These are phyloP conservation scores for Curvularia lunata DNA, from an alignment of 2,329 filamentous ascomycete genomes.

Conservation along the genomic window DNA sequence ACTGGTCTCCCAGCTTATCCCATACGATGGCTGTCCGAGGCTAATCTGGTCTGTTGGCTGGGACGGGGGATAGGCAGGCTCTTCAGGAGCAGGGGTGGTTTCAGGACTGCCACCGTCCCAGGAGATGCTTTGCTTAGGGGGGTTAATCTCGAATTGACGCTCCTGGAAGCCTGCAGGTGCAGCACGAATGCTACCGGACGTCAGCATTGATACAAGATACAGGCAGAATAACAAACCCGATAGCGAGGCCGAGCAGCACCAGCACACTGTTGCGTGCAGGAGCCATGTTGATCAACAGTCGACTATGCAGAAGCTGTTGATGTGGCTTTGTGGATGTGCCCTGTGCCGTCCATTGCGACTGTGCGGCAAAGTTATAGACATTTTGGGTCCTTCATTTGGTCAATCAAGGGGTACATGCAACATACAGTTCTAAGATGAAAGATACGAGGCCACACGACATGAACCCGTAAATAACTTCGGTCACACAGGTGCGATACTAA, in stretches of 20 bases:
- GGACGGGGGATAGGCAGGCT: constrained; percentile 13
- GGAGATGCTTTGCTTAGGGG: constrained; percentile 28
- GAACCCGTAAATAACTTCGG: constrained; percentile 20
- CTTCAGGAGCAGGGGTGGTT: constrained; percentile 15
- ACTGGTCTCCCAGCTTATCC: constrained; percentile 11
- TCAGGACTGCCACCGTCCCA: constrained; percentile 22
- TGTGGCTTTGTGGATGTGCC: constrained; percentile 14
- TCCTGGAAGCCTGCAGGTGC: constrained; percentile 27
- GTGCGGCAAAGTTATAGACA: constrained; percentile 35
- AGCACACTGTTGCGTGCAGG: constrained; percentile 33
- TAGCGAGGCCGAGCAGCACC: constrained; percentile 35
- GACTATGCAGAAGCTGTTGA: constrained; percentile 4
- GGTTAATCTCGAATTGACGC: constrained; percentile 24
- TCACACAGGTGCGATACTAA: constrained; percentile 31
- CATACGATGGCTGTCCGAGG: constrained; percentile 11
- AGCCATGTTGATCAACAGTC: constrained; percentile 26
- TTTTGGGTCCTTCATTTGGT: constrained; percentile 19
- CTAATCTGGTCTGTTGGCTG: constrained; percentile 16
- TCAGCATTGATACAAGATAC: constrained; percentile 10
- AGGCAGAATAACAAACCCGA: constrained; percentile 26
- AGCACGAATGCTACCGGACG: constrained; percentile 25
- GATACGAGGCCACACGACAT: constrained; percentile 36
- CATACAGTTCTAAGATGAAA: constrained; percentile 44
- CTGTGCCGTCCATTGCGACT: constrained; percentile 9
- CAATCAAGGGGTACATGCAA: constrained; percentile 22